Evolutionary conservation across 768 basidiomycete species (phyloP).

Genomic region (Auriculariales sp.): DNA sequence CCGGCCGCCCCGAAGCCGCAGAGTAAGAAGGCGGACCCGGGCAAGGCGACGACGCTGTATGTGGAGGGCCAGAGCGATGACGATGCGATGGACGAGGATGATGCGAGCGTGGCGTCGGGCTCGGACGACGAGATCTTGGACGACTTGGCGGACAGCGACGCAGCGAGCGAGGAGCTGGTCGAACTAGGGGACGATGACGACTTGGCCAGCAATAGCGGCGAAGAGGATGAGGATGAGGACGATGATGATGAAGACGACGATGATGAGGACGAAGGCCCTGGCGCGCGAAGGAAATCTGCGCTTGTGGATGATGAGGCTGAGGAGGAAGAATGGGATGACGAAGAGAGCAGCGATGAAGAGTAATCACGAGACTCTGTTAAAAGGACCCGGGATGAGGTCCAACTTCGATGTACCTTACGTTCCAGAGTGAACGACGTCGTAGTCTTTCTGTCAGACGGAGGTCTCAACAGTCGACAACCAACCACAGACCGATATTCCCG

Average conservation of each 20-base stretch:
- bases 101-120: too few species aligned
- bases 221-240: constrained; percentile 33
- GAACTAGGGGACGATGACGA: constrained; percentile 43
- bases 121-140: too few species aligned
- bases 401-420: too few species aligned
- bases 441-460: too few species aligned
- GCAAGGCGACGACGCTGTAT: constrained; percentile 31
- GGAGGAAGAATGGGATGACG: constrained; percentile 14
- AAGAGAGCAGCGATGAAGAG: constrained; percentile 10
- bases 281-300: constrained; percentile 5
- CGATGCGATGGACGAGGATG: constrained; percentile 37
- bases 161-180: constrained; percentile 45
- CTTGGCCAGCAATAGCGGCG: constrained; percentile 46
- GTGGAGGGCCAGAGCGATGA: constrained; percentile 68
- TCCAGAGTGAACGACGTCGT: too few species aligned
- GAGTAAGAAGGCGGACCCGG: constrained; percentile 21
- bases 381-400: too few species aligned
- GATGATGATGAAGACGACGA: constrained; percentile 27
- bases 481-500: too few species aligned
- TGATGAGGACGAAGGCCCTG: constrained; percentile 22
- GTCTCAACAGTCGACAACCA: too few species aligned
- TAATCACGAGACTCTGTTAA: too few species aligned
- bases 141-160: constrained; percentile 49
- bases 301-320: constrained; percentile 19
- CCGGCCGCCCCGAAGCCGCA: constrained; percentile 30